These are phyloP conservation scores for Coemansia sp. DNA, from an alignment of 192 early-diverging fungal genomes.

Conservation along the genomic window DNA sequence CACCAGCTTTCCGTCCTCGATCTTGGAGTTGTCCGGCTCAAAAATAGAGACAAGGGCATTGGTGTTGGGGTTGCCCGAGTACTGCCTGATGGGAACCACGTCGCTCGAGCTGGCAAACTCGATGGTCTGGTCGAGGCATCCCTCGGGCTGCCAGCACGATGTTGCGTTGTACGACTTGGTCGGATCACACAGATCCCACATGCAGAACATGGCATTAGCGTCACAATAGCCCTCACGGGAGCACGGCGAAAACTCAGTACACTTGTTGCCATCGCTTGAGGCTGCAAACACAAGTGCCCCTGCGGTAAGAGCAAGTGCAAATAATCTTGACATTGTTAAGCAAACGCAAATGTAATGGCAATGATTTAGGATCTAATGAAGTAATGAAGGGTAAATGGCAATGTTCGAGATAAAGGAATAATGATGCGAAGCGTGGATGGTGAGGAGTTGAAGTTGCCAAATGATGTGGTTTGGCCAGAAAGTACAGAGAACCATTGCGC, in stretches of 20 bases:
- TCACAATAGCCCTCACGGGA: conserved; percentile 52
- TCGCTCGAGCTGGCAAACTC: conserved; percentile 35
- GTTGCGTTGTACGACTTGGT: conserved; percentile 40
- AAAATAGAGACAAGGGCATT: conserved; percentile 50
- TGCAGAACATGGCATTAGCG: conserved; percentile 44
- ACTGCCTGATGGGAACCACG: conserved; percentile 20
- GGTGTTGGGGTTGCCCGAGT: conserved; percentile 32
- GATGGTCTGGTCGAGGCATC: conserved; percentile 33
- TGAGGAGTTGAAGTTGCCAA: neutral
- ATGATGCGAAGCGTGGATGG: too few species aligned
- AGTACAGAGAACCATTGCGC: neutral
- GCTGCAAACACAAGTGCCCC: conserved; percentile 16
- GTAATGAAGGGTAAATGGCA: neutral
- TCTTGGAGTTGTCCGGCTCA: conserved; percentile 39
- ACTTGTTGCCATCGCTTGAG: conserved; percentile 10
- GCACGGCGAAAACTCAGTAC: conserved; percentile 35
- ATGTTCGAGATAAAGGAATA: neutral
- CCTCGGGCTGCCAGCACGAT: conserved; percentile 49
- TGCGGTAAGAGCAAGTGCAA: conserved; percentile 16
- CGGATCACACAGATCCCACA: conserved; percentile 42
- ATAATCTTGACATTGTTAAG: conserved; percentile 19
- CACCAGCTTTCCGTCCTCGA: conserved; percentile 38
- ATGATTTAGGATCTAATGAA: neutral
- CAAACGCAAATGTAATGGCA: neutral
- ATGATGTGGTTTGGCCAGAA: neutral